Evolutionary conservation across 148 eudicot genomes (phyloP).

Genomic region (Rhododendron henanense): DNA sequence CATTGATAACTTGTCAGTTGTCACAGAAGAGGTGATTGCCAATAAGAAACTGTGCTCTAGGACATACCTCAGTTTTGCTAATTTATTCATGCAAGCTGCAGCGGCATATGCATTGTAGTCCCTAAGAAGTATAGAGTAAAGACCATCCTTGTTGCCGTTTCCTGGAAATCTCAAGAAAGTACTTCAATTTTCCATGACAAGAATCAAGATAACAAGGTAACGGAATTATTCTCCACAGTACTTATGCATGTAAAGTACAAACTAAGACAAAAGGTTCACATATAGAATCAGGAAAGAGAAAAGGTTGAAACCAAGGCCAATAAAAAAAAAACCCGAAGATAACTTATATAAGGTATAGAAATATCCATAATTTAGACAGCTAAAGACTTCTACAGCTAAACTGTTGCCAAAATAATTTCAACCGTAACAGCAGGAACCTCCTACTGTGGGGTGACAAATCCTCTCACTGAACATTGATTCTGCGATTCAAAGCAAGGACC

Average conservation of each 20-base stretch:
- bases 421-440: not conserved
- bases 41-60: not conserved
- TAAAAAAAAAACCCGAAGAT: not conserved
- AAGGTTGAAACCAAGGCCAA: not conserved
- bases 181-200: not conserved
- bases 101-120: slow-evolving; percentile 91
- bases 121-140: slow-evolving; percentile 89
- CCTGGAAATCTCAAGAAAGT: slow-evolving; percentile 34
- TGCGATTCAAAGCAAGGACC: not conserved
- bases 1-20: no score
- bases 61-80: slow-evolving; percentile 85
- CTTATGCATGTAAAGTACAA: not conserved
- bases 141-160: slow-evolving; percentile 95
- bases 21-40: not conserved
- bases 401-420: not conserved
- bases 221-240: not conserved
- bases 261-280: not conserved
- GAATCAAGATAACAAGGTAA: not conserved
- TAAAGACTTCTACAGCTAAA: not conserved
- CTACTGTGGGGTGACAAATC: not conserved
- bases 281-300: not conserved
- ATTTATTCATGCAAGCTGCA: slow-evolving; percentile 93
- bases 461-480: not conserved
- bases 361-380: not conserved
- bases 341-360: not conserved